A percentile compares a stretch with the other conserved stretches of the same genome.
These are phyloP conservation scores for Lactarius hengduanensis DNA, from an alignment of 768 basidiomycete genomes.

Conservation along the genomic window DNA sequence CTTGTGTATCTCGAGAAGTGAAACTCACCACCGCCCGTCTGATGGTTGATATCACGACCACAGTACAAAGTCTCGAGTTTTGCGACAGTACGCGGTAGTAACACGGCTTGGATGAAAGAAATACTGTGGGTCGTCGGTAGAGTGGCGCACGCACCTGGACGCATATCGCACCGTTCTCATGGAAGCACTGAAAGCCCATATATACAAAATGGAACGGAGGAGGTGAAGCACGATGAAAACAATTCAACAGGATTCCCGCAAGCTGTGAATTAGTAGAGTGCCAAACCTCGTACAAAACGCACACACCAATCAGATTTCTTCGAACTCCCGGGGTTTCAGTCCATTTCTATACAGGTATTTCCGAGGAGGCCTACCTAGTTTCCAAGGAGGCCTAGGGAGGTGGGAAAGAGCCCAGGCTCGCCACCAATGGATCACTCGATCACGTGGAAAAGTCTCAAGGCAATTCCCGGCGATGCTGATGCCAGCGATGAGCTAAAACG, in stretches of 20 bases:
- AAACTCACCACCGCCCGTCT: not conserved
- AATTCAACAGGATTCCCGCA: not conserved
- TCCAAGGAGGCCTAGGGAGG: not conserved
- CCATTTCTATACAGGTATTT: not conserved
- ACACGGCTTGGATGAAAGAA: not conserved
- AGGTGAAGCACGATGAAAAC: not conserved
- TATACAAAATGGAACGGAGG: not conserved
- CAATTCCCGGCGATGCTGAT: slow-evolving; percentile 1
- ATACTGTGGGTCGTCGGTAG: not conserved
- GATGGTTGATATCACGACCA: not conserved
- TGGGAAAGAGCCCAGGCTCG: too few relatives aligned
- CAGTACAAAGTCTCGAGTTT: not conserved
- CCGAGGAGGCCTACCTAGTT: not conserved
- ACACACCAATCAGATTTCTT: not conserved
- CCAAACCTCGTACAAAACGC: not conserved
- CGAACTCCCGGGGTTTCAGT: not conserved
- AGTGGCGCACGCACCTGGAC: not conserved
- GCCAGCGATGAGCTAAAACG: not conserved
- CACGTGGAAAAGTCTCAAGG: not conserved
- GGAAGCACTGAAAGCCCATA: not conserved
- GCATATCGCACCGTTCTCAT: not conserved
- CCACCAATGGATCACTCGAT: not conserved
- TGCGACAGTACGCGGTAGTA: not conserved
- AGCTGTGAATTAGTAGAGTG: not conserved
- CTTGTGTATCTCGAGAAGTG: not conserved